Conservation (phyloP, 2,329 filamentous ascomycete genomes). For the Coccinonectria pachysandricola region DNA sequence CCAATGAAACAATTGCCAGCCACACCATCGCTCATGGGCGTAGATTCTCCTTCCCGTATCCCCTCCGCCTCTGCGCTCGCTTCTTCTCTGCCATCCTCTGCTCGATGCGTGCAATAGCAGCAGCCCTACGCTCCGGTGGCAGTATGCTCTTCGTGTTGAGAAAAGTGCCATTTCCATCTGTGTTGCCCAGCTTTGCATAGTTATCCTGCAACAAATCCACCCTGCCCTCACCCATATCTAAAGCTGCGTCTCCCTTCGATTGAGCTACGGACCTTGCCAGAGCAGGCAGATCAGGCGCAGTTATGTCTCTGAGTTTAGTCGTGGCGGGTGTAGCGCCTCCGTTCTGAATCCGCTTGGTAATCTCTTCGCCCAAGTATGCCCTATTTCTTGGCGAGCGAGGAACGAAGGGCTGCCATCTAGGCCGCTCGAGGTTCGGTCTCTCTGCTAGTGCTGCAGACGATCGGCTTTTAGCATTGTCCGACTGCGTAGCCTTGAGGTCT, state of each 20-base stretch:
- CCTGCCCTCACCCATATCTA: slow-evolving; percentile 20
- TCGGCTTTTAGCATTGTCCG: slow-evolving; percentile 8
- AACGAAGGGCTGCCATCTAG: slow-evolving; percentile 32
- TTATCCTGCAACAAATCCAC: slow-evolving; percentile 37
- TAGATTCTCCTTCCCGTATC: slow-evolving; percentile 42
- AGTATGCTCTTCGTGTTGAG: slow-evolving; percentile 33
- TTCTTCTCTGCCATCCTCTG: slow-evolving; percentile 42
- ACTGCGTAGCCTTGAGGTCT: slow-evolving; percentile 18
- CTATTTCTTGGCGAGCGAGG: slow-evolving; percentile 31
- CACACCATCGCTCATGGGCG: slow-evolving; percentile 21
- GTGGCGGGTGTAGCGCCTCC: slow-evolving; percentile 16
- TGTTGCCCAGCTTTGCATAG: slow-evolving; percentile 35
- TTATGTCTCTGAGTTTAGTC: slow-evolving; percentile 14
- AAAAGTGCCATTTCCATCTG: slow-evolving; percentile 23
- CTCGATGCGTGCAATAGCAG: slow-evolving; percentile 45
- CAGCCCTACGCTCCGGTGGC: slow-evolving; percentile 41
- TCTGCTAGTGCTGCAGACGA: slow-evolving; percentile 10
- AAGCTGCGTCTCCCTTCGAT: slow-evolving; percentile 5
- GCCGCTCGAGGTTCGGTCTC: slow-evolving; percentile 21
- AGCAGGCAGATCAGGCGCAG: slow-evolving; percentile 18
- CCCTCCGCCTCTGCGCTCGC: slow-evolving; percentile 22
- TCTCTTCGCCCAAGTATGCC: slow-evolving; percentile 25
- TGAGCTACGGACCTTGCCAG: slow-evolving; percentile 16
- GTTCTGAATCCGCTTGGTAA: slow-evolving; percentile 20
- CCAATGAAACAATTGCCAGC: no score